These are phyloP conservation scores for Pyropia haitanensis DNA, from an alignment of 23 red algal species.

Conservation along the genomic window DNA sequence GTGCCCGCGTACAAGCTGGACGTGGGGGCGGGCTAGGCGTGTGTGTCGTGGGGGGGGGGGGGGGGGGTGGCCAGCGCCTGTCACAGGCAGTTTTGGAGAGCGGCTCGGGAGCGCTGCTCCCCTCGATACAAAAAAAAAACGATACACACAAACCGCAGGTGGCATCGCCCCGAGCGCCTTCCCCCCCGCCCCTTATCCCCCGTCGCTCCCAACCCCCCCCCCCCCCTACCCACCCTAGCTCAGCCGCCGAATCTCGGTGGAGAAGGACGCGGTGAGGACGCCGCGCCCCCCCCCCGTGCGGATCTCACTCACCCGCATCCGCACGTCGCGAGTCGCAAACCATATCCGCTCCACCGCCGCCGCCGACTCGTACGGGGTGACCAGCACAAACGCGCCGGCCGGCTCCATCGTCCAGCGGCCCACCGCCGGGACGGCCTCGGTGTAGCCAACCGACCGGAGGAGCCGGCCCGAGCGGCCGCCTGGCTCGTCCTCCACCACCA, in stretches of 20 bases:
- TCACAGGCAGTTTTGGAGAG: too few species aligned
- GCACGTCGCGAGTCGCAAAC: conserved; percentile 64
- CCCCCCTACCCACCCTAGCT: not conserved
- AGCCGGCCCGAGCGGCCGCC: conserved; percentile 12
- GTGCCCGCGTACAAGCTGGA: not conserved
- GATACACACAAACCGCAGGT: too few species aligned
- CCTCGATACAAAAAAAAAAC: too few species aligned
- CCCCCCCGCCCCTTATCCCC: too few species aligned
- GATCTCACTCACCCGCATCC: conserved; percentile 60
- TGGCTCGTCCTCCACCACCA: conserved; percentile 33
- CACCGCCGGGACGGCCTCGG: conserved; percentile 58
- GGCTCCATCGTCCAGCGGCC: conserved; percentile 67
- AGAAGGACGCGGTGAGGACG: conserved; percentile 60
- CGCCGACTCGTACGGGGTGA: conserved; percentile 63
- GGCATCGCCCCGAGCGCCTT: too few species aligned
- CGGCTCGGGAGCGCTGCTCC: too few species aligned
- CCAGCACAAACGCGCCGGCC: conserved; percentile 59
- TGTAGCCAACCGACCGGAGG: conserved; percentile 52
- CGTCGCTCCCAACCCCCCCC: too few species aligned
- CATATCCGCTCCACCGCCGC: conserved; percentile 74
- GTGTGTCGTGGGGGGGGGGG: too few species aligned
- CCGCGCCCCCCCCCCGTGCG: conserved; percentile 43
- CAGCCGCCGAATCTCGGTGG: conserved; percentile 56
- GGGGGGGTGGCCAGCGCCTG: too few species aligned
- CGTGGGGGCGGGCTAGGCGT: too few species aligned